Percentiles rank a stretch among this genome's conserved stretches.
Evolutionary conservation across 805 yeast genomes (phyloP).

Genomic region (Candida hungchunana): DNA sequence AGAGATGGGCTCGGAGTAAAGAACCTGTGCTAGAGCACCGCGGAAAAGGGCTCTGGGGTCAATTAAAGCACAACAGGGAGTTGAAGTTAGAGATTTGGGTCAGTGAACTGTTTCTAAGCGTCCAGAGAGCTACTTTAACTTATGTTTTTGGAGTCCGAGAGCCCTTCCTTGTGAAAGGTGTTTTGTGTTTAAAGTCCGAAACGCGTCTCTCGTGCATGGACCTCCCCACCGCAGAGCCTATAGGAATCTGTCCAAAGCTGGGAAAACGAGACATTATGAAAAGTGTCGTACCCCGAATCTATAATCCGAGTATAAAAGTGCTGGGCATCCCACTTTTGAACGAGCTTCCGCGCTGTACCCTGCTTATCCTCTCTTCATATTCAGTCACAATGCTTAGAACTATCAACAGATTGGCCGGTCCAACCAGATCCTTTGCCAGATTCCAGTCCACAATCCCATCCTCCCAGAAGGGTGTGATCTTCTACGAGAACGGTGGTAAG

Average conservation of each 20-base stretch:
- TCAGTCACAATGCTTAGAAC: constrained; percentile 25
- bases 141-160: neutral
- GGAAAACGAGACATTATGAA: neutral
- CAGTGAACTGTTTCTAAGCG: neutral
- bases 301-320: constrained; percentile 5
- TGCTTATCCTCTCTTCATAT: neutral
- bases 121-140: neutral
- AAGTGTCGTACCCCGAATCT: constrained; percentile 2
- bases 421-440: constrained; percentile 25
- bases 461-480: constrained; percentile 68
- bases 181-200: constrained; percentile 12
- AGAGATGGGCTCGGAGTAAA: constrained; percentile 7
- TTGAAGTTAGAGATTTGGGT: neutral
- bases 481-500: constrained; percentile 62
- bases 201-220: constrained; percentile 9
- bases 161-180: constrained; percentile 3
- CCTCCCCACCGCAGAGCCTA: constrained; percentile 3
- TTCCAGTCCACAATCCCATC: constrained; percentile 42
- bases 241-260: constrained; percentile 6
- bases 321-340: neutral
- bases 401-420: constrained; percentile 15
- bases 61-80: neutral
- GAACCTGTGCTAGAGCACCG: constrained; percentile 2
- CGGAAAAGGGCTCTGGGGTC: neutral
- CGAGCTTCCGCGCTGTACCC: neutral